Percentiles rank a stretch among this genome's conserved stretches.
phyloP scores from a whole-genome alignment of 768 basidiomycete species.

The Pleurotus ostreatus region DNA sequence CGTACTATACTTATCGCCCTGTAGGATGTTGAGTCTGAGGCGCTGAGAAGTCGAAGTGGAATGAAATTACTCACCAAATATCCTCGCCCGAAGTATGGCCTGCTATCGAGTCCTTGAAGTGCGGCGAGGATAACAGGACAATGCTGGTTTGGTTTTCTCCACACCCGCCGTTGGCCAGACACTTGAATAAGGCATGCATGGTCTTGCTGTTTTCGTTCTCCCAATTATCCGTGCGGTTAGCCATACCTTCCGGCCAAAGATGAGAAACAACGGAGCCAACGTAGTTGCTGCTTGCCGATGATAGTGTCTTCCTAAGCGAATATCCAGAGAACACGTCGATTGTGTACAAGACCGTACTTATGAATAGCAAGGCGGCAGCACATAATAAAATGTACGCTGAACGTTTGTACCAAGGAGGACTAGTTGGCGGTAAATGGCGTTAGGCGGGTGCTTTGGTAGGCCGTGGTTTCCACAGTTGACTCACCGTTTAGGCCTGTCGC shows the following conservation, averaged over 20 bases:
- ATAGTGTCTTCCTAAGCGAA: background rate
- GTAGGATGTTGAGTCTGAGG: slow-evolving; percentile 11
- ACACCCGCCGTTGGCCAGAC: slow-evolving; percentile 24
- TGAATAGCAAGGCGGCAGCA: background rate
- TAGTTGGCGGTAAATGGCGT: too few relatives aligned
- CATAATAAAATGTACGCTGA: background rate
- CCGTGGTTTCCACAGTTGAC: too few relatives aligned
- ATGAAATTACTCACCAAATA: slow-evolving; percentile 20
- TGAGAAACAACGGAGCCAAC: background rate
- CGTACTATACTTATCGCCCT: slow-evolving; percentile 16
- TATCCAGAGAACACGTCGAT: background rate
- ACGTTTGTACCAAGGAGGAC: background rate
- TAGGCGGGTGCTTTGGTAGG: too few relatives aligned
- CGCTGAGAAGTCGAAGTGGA: background rate
- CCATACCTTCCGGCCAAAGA: background rate
- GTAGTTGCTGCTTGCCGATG: background rate
- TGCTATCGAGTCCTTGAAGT: slow-evolving; percentile 18
- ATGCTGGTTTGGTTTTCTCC: slow-evolving; percentile 28
- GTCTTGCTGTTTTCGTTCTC: slow-evolving; percentile 9
- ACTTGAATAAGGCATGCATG: slow-evolving; percentile 13
- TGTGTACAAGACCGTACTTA: background rate
- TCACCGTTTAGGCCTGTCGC: too few relatives aligned
- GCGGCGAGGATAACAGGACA: slow-evolving; percentile 23
- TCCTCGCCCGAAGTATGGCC: slow-evolving; percentile 24
- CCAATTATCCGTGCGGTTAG: slow-evolving; percentile 1